Evolutionary conservation across 192 early-diverging fungal genomes (phyloP), one percentile per base, ranked within the genome.

Genomic region (Podila epigama): DNA sequence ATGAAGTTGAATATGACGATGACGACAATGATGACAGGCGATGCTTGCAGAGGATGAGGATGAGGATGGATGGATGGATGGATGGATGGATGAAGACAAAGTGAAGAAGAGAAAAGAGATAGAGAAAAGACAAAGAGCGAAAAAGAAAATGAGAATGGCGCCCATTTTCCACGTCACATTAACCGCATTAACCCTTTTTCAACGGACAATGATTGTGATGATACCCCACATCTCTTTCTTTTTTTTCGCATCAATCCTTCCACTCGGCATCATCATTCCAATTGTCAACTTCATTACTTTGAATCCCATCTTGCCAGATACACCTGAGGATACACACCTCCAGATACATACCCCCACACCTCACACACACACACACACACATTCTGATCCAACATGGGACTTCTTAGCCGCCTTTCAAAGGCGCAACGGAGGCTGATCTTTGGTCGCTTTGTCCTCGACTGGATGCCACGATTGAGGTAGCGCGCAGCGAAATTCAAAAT

Each of bases 381-480:
- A 20, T 29, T 51, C 44, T 48, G 44, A 48, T 48, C 20, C 29
- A 34, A 31, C 52, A 75, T 77, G 73, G 73, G 60, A 10, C 29
- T 68, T 12, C 60, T 68, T 22, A 64, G 60, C 40, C 73, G 73
- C 56, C 52, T 77, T 20, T 64, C 73, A 32, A 68, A 64, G 60
- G 40, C 66, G 8, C 59, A 77, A 51, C 67, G 61, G 56, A 52
- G 61, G 59, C 58, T 57, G 28, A 59, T 68, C 20, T 68, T 77
- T 63, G 61, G 73, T 22, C 40, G 56, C 27, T 68, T 77, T 18
- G 66, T 63, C 60, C 66, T 77, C 35, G 27, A 37, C 52, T 64
- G 60, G 60, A 68, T 77, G 73, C 73, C 73, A 34, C 33, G 20
- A 1, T 53, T 77, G 27, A 77, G 73, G 73, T 77, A 39, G 34